Evolutionary conservation across 2,329 filamentous ascomycete genomes (phyloP).

Genomic region (Neoascochyta sp.): DNA sequence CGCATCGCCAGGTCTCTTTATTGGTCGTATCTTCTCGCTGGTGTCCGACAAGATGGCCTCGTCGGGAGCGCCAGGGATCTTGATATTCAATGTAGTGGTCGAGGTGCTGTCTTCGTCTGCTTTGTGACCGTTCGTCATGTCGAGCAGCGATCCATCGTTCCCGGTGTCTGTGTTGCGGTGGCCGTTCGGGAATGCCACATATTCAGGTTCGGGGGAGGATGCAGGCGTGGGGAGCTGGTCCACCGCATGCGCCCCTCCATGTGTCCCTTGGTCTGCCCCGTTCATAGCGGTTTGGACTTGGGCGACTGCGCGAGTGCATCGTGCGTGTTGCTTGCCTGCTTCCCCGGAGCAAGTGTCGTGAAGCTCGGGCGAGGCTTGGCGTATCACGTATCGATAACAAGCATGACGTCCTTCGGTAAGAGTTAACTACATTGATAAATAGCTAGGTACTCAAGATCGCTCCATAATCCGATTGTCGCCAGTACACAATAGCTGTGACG

Average conservation of each 20-base stretch:
- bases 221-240: slow-evolving; percentile 30
- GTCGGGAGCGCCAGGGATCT: slow-evolving; percentile 23
- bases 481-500: too few relatives aligned
- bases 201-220: slow-evolving; percentile 23
- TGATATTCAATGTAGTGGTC: too few relatives aligned
- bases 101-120: slow-evolving; percentile 12
- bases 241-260: slow-evolving; percentile 14
- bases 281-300: slow-evolving; percentile 26
- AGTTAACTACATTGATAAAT: too few relatives aligned
- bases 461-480: too few relatives aligned
- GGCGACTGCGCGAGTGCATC: slow-evolving; percentile 13
- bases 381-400: too few relatives aligned
- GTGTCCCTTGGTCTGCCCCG: slow-evolving; percentile 20
- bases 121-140: slow-evolving; percentile 10
- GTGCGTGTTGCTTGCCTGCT: slow-evolving; percentile 7
- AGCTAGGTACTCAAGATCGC: too few relatives aligned
- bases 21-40: slow-evolving; percentile 29
- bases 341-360: too few relatives aligned
- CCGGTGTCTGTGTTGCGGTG: slow-evolving; percentile 9
- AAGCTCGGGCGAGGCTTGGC: too few relatives aligned
- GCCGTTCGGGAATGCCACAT: slow-evolving; percentile 14
- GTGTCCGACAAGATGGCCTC: slow-evolving; percentile 33
- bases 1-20: slow-evolving; percentile 35
- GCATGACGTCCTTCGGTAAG: too few relatives aligned
- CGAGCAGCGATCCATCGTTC: slow-evolving; percentile 7